Conservation (phyloP, 768 basidiomycete species). For the Coprinellus micaceus region DNA sequence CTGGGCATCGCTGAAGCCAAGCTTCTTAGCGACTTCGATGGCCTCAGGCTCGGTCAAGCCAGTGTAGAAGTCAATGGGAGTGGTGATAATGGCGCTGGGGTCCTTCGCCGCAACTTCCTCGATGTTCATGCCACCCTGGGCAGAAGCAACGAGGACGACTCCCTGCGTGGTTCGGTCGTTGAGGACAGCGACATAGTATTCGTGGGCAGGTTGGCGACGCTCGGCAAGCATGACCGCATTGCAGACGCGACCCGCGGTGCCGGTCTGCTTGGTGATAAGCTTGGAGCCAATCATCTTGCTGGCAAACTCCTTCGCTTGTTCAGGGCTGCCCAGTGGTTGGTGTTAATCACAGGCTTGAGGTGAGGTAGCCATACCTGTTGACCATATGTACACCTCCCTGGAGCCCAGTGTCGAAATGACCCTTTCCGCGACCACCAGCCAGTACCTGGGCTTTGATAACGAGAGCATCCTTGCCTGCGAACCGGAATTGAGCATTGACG, state of each 20-base stretch:
- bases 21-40: constrained; percentile 75
- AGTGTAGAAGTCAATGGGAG: constrained; percentile 79
- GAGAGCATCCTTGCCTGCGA: constrained; percentile 65
- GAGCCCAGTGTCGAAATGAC: constrained; percentile 91
- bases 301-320: constrained; percentile 85
- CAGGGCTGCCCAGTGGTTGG: constrained; percentile 49
- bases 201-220: constrained; percentile 87
- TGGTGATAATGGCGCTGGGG: constrained; percentile 92
- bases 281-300: constrained; percentile 91
- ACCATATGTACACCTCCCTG: constrained; percentile 97
- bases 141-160: constrained; percentile 89
- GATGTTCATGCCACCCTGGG: constrained; percentile 99
- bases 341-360: neutral
- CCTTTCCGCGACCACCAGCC: constrained; percentile 97
- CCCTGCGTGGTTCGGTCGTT: constrained; percentile 90
- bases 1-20: constrained; percentile 76
- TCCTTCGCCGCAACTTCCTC: constrained; percentile 98
- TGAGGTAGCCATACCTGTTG: constrained; percentile 53
- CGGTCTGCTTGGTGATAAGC: constrained; percentile 98
- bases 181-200: constrained; percentile 96
- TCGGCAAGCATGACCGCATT: constrained; percentile 99
- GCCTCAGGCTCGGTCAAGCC: constrained; percentile 76
- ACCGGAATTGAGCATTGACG: constrained; percentile 1
- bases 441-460: constrained; percentile 99
- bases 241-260: constrained; percentile 86